phyloP scores from a whole-genome alignment of 108 stramenopile species.

The Mediolabrus comicus region DNA sequence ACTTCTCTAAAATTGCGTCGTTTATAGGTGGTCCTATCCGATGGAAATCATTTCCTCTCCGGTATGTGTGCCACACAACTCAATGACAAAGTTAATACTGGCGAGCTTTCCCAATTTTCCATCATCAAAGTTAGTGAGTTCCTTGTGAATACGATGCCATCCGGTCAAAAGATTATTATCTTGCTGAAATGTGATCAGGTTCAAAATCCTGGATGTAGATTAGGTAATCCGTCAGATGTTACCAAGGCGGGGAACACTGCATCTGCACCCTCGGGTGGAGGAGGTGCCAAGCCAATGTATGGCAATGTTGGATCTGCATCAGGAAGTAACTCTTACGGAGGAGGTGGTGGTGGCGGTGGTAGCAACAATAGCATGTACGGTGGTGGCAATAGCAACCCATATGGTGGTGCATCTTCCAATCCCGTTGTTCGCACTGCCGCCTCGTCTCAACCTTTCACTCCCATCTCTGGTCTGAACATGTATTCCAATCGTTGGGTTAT shows the following conservation, averaged over 20 bases:
- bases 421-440: conserved; percentile 63
- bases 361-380: conserved; percentile 8
- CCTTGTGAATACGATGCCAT: conserved; percentile 78
- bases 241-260: conserved; percentile 35
- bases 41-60: conserved; percentile 76
- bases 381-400: conserved; percentile 50
- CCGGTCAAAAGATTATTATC: conserved; percentile 70
- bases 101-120: conserved; percentile 44
- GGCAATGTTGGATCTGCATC: conserved; percentile 20
- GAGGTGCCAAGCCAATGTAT: conserved; percentile 43
- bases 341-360: conserved; percentile 5
- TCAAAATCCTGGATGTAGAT: conserved; percentile 32
- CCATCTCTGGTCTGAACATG: conserved; percentile 91
- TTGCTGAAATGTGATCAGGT: conserved; percentile 53
- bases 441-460: conserved; percentile 65
- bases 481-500: conserved; percentile 94
- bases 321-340: conserved; percentile 38
- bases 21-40: conserved; percentile 74
- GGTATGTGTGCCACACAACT: conserved; percentile 94
- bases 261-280: background rate
- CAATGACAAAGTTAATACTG: conserved; percentile 59
- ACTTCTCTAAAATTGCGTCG: conserved; percentile 18
- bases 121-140: conserved; percentile 67
- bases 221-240: conserved; percentile 72
- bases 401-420: conserved; percentile 36